Percentiles rank a stretch among this genome's conserved stretches.
Evolutionary conservation across 495 filamentous ascomycete species (phyloP).

Genomic region (Hypomontagnella monticulosa): DNA sequence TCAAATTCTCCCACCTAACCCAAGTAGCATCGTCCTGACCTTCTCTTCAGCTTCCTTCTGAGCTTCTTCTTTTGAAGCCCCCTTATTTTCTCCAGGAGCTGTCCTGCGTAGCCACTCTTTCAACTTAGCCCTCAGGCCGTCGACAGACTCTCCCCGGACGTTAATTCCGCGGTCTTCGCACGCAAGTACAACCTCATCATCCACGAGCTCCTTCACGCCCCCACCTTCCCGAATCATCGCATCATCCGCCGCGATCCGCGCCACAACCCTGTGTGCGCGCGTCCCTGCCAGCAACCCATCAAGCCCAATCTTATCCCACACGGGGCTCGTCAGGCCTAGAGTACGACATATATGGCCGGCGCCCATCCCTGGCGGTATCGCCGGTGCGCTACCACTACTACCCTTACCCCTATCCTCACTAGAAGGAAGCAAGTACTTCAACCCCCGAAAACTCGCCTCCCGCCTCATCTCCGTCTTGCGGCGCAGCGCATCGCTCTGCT

Average conservation of each 20-base stretch:
- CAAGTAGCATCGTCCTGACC: constrained; percentile 28
- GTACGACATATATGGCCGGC: constrained; percentile 45
- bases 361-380: constrained; percentile 48
- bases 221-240: constrained; percentile 48
- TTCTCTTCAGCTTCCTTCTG: constrained; percentile 19
- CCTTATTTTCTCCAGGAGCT: constrained; percentile 8
- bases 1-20: constrained; percentile 6
- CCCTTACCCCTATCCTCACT: too few relatives aligned
- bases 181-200: constrained; percentile 55
- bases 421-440: constrained; percentile 17
- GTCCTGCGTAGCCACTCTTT: constrained; percentile 49
- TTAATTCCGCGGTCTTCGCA: constrained; percentile 55
- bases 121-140: constrained; percentile 42
- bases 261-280: constrained; percentile 43
- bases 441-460: constrained; percentile 49
- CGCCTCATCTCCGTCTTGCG: constrained; percentile 59
- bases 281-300: constrained; percentile 30
- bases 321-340: constrained; percentile 41
- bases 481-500: constrained; percentile 70
- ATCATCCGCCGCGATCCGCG: constrained; percentile 45
- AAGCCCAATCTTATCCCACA: constrained; percentile 48
- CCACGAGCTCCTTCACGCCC: constrained; percentile 47
- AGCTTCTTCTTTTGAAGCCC: neutral
- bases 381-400: too few relatives aligned
- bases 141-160: constrained; percentile 40